phyloP scores from a whole-genome alignment of 805 yeast species.

The Lachancea fermentati region DNA sequence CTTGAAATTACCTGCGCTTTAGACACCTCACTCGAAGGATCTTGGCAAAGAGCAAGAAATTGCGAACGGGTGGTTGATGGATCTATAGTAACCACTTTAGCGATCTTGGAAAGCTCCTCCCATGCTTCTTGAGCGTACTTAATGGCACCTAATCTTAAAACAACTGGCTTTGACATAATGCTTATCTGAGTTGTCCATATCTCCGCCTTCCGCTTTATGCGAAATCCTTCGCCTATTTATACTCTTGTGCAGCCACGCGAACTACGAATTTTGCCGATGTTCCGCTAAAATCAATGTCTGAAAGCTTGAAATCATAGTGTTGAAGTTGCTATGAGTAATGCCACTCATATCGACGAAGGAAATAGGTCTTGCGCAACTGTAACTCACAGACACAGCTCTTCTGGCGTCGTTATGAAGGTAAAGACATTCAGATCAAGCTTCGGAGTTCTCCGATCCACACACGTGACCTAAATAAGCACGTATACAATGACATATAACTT shows the following conservation, averaged over 20 bases:
- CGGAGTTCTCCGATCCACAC: too few species aligned
- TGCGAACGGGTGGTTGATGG: slow-evolving; percentile 35
- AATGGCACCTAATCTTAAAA: slow-evolving; percentile 60
- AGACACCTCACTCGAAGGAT: slow-evolving; percentile 30
- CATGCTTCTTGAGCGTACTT: slow-evolving; percentile 60
- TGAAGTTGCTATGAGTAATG: too few species aligned
- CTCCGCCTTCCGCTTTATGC: not conserved
- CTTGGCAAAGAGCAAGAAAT: slow-evolving; percentile 29
- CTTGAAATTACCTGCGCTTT: slow-evolving; percentile 39
- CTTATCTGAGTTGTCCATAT: not conserved
- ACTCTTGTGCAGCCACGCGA: not conserved
- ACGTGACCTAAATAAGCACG: too few species aligned
- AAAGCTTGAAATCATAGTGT: too few species aligned
- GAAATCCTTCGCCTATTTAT: not conserved
- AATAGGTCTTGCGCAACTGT: too few species aligned
- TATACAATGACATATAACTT: not conserved
- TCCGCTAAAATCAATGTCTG: not conserved
- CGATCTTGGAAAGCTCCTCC: slow-evolving; percentile 45
- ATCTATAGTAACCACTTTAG: slow-evolving; percentile 43
- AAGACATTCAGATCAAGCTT: too few species aligned
- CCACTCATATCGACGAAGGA: too few species aligned
- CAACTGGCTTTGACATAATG: slow-evolving; percentile 41
- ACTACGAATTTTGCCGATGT: not conserved
- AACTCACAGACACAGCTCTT: too few species aligned
- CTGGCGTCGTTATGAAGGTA: too few species aligned